Percentiles rank a stretch among this genome's conserved stretches.
These are phyloP conservation scores for Fusarium tjaetaba DNA, from an alignment of 2,329 filamentous ascomycete species.

Conservation along the genomic window DNA sequence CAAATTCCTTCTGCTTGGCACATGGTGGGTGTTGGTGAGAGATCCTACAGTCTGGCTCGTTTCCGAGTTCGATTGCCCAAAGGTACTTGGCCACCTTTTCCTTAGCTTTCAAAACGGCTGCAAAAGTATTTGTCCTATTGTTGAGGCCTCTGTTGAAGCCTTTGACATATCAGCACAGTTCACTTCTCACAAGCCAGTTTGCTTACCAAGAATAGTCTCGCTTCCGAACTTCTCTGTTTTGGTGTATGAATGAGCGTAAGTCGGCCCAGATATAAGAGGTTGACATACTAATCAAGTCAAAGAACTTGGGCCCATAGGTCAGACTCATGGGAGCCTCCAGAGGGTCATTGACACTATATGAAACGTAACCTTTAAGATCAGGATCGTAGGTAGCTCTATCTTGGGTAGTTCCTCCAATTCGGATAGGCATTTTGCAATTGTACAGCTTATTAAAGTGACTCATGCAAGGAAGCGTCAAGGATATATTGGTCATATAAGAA, in stretches of 20 bases:
- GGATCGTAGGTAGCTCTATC: not conserved
- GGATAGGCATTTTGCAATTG: not conserved
- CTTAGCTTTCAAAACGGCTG: not conserved
- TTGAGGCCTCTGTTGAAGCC: not conserved
- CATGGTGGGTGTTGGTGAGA: too few relatives aligned
- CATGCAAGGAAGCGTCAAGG: not conserved
- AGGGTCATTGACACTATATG: not conserved
- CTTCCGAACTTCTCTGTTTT: not conserved
- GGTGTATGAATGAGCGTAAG: not conserved
- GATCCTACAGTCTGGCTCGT: not conserved
- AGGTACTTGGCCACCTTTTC: not conserved
- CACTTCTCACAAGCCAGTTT: not conserved
- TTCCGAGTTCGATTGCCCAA: not conserved
- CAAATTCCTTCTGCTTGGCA: fast-evolving
- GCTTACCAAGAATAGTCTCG: not conserved
- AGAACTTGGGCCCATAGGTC: not conserved
- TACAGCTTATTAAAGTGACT: not conserved
- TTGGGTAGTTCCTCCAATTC: not conserved
- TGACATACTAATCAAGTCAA: not conserved
- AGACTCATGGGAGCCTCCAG: not conserved
- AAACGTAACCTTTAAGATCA: not conserved
- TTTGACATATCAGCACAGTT: not conserved
- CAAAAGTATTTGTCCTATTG: not conserved
- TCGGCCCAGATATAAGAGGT: fast-evolving
- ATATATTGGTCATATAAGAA: not conserved